Evolutionary conservation across 495 filamentous ascomycete genomes (phyloP).

Genomic region (Aspergillus conjunctus): DNA sequence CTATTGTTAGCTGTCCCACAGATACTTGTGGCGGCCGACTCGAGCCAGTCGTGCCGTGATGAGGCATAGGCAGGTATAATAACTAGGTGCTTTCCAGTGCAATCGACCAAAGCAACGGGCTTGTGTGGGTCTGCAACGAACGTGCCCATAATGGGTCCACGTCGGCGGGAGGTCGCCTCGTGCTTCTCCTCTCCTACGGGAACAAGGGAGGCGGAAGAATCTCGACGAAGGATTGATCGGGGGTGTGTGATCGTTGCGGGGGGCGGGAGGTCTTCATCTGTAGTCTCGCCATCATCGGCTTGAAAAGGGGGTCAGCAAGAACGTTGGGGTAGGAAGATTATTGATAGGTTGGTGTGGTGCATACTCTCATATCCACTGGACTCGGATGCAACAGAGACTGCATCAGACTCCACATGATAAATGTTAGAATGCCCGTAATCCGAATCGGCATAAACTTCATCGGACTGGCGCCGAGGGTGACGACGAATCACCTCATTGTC

Average conservation of each 20-base stretch:
- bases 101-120: conserved; percentile 72
- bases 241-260: conserved; percentile 56
- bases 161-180: conserved; percentile 50
- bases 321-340: conserved; percentile 3
- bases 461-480: conserved; percentile 43
- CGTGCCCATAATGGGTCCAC: conserved; percentile 59
- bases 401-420: conserved; percentile 55
- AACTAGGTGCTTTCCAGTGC: conserved; percentile 69
- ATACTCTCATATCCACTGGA: conserved; percentile 82
- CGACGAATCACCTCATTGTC: conserved; percentile 52
- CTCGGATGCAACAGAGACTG: conserved; percentile 52
- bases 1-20: conserved; percentile 57
- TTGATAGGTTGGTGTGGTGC: conserved; percentile 23
- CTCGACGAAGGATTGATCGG: conserved; percentile 57
- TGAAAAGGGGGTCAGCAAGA: conserved; percentile 57
- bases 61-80: conserved; percentile 60
- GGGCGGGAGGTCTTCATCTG: conserved; percentile 75
- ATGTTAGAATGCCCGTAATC: conserved; percentile 52
- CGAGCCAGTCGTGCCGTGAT: conserved; percentile 52
- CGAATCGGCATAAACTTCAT: conserved; percentile 48
- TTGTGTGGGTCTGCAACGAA: conserved; percentile 62
- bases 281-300: conserved; percentile 83
- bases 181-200: conserved; percentile 54
- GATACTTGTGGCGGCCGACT: conserved; percentile 51
- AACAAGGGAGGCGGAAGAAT: conserved; percentile 51